Base-by-base conservation (phyloP, 1,284 basidiomycete species). In the Ganoderma multipileum region DNA sequence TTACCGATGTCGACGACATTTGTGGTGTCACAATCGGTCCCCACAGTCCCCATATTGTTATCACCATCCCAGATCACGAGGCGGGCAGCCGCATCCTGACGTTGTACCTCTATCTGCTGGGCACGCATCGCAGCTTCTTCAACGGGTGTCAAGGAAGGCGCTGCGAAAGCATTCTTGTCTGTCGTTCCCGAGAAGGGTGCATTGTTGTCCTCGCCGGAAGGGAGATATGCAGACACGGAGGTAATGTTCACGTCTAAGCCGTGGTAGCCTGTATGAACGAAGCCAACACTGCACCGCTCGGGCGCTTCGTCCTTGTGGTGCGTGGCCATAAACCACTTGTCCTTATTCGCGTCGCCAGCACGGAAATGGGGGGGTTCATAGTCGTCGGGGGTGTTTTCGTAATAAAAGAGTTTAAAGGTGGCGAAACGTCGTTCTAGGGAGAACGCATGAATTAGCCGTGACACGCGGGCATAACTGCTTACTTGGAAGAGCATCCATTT, bases 371-470 rank as follows among this genome's bases (percentile, higher is more conserved):
- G 90, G 5, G 93, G 93, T 76, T 94, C 92, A 71, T 94, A 94
- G 63, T 92, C 88, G 6, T 84, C 81, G 0, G 94, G 94, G 6
- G 93, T 90, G 26, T 88, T 83, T 52, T 92, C 88, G 26, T 88
- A 90, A 76, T 94, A 95, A 75, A 91, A 92, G 18, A 93, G 80
- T 76, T 95, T 95, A 81, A 95, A 92, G n/a, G 90, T 92, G 28
- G 92, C 92, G 76, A 86, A 95, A 41, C 93, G 89, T 60, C 88
- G 90, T 75, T 88, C 93, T 95, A 71, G 41, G 59, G 16, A 55
- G 28, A 20, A 41, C n/a, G 44, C 5, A 36, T 59, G 11, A 23
- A 38, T 20, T 12, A 39, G 18, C 33, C 12, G 14, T 14, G 8
- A 28, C 44, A 62, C 20, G n/a, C n/a, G 39, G 47, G 39, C 8